Evolutionary conservation across 2,329 filamentous ascomycete species (phyloP).

Genomic region (Trichoderma arundinaceum): DNA sequence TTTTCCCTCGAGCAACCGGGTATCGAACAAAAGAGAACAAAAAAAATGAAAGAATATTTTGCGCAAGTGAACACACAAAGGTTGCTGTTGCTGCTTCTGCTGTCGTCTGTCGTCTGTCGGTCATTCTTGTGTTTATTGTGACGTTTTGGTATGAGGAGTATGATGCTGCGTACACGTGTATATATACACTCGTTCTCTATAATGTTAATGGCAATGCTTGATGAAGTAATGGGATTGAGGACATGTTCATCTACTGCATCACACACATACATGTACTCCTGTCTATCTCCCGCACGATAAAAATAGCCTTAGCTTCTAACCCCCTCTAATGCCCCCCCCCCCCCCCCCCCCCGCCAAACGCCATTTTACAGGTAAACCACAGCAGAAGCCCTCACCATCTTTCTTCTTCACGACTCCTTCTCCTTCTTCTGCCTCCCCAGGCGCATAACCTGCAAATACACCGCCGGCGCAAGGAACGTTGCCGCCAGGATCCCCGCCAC

Average conservation of each 20-base stretch:
- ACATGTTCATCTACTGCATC: background rate
- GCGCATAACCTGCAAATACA: conserved; percentile 48
- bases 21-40: conserved; percentile 6
- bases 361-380: background rate
- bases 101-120: conserved; percentile 37
- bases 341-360: background rate
- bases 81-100: too few relatives aligned
- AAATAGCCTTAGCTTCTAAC: background rate
- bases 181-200: conserved; percentile 16
- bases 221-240: background rate
- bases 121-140: conserved; percentile 12
- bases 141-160: conserved; percentile 1
- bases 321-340: background rate
- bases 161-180: conserved; percentile 8
- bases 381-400: background rate
- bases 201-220: conserved; percentile 8
- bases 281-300: background rate
- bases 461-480: conserved; percentile 53
- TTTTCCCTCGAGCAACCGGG: conserved; percentile 17
- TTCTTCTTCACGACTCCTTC: conserved; percentile 22
- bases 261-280: background rate
- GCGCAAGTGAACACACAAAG: conserved; percentile 19
- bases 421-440: conserved; percentile 42
- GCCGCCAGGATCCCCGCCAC: conserved; percentile 55
- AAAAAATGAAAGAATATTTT: conserved; percentile 29